Percentiles rank a stretch among this genome's conserved stretches.
These are phyloP conservation scores for Podaxis rugospora DNA, from an alignment of 768 basidiomycete species.

Conservation along the genomic window DNA sequence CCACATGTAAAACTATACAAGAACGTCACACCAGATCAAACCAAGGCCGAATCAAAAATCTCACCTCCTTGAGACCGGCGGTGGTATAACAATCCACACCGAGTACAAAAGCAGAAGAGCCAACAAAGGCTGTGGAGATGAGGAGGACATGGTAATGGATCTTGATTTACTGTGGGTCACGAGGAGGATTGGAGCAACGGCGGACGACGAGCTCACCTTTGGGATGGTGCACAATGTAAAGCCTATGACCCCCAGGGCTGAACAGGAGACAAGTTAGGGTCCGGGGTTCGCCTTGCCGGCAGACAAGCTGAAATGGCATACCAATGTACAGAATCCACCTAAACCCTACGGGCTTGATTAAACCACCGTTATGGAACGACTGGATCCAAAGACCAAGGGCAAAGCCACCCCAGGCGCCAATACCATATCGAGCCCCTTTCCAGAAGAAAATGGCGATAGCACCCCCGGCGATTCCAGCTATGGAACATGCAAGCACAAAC, in stretches of 20 bases:
- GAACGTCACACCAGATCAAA: slow-evolving; percentile 11
- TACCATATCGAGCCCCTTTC: slow-evolving; percentile 82
- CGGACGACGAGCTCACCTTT: slow-evolving; percentile 35
- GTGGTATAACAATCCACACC: slow-evolving; percentile 94
- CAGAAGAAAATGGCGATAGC: slow-evolving; percentile 89
- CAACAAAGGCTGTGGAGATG: slow-evolving; percentile 84
- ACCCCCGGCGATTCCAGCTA: slow-evolving; percentile 83
- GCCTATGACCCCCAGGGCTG: slow-evolving; percentile 69
- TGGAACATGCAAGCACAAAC: slow-evolving; percentile 77
- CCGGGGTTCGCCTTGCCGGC: slow-evolving; percentile 11
- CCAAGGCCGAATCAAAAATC: slow-evolving; percentile 13
- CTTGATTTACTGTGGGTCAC: slow-evolving; percentile 25
- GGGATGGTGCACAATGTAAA: slow-evolving; percentile 85
- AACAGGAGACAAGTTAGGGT: slow-evolving; percentile 16
- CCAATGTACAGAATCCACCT: slow-evolving; percentile 92
- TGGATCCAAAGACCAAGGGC: slow-evolving; percentile 85
- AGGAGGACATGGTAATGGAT: slow-evolving; percentile 86
- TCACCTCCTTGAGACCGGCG: slow-evolving; percentile 88
- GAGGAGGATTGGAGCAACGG: slow-evolving; percentile 14
- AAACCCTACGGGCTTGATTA: slow-evolving; percentile 72
- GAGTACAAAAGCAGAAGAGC: slow-evolving; percentile 85
- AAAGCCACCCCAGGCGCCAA: slow-evolving; percentile 84
- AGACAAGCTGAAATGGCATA: slow-evolving; percentile 25
- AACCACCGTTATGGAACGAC: slow-evolving; percentile 76
- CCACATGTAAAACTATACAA: slow-evolving; percentile 84